These are phyloP conservation scores for Mrakia frigida DNA, from an alignment of 768 basidiomycete genomes.

Conservation along the genomic window DNA sequence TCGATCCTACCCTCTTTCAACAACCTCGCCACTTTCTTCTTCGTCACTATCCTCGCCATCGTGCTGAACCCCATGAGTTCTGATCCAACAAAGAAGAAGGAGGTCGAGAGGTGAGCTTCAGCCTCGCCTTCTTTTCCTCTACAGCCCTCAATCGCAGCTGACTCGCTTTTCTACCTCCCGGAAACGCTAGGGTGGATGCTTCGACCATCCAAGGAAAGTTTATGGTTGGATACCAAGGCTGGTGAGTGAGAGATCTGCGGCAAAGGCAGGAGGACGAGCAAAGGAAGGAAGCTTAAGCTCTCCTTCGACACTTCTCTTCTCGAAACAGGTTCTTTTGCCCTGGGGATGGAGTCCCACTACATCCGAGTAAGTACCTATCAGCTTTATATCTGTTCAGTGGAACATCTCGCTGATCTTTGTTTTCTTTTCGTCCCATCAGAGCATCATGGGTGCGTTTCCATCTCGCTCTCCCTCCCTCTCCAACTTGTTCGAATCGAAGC, in stretches of 20 bases:
- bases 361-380: slow-evolving; percentile 49
- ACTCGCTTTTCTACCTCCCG: too few relatives aligned
- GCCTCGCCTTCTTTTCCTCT: neutral
- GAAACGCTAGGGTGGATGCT: slow-evolving; percentile 48
- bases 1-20: neutral
- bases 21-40: neutral
- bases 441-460: slow-evolving; percentile 55
- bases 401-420: neutral
- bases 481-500: neutral
- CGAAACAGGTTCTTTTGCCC: slow-evolving; percentile 61
- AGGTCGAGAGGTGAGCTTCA: neutral
- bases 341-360: slow-evolving; percentile 64
- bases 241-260: slow-evolving; percentile 49
- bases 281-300: neutral
- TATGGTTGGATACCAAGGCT: slow-evolving; percentile 81
- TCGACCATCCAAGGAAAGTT: slow-evolving; percentile 77
- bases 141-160: too few relatives aligned
- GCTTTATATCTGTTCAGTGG: neutral
- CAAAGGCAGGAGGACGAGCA: neutral
- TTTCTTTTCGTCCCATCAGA: slow-evolving; percentile 42
- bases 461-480: neutral
- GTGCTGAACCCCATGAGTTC: neutral
- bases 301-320: neutral
- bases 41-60: neutral
- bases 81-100: neutral